Evolutionary conservation across 495 filamentous ascomycete species (phyloP).

Genomic region (Delitschia confertaspora): DNA sequence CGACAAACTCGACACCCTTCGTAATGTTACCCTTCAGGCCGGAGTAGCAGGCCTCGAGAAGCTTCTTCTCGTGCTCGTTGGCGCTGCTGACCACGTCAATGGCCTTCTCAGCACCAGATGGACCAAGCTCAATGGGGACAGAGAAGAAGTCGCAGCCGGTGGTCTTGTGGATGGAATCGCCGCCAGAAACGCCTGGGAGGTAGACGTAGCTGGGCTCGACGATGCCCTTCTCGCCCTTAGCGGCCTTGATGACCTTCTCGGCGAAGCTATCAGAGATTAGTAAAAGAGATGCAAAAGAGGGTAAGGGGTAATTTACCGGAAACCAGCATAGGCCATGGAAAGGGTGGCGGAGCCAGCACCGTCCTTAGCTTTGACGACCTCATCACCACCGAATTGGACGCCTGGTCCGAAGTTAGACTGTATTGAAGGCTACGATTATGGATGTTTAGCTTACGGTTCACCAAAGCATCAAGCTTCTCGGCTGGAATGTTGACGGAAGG

Average conservation of each 20-base stretch:
- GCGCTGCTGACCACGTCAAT: constrained; percentile 64
- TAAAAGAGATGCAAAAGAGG: constrained; percentile 23
- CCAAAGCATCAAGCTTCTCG: constrained; percentile 76
- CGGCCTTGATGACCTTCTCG: constrained; percentile 83
- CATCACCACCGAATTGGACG: constrained; percentile 96
- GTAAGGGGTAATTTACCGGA: constrained; percentile 49
- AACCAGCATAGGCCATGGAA: constrained; percentile 96
- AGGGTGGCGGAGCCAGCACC: constrained; percentile 91
- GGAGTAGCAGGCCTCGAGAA: constrained; percentile 62
- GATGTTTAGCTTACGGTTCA: constrained; percentile 57
- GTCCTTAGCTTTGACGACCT: constrained; percentile 97
- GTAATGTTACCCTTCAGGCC: constrained; percentile 85
- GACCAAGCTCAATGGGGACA: constrained; percentile 83
- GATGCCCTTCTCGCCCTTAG: constrained; percentile 79
- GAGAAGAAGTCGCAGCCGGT: constrained; percentile 92
- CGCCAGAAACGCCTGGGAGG: constrained; percentile 79
- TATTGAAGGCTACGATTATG: background rate
- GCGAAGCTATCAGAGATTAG: constrained; percentile 58
- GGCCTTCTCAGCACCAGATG: constrained; percentile 72
- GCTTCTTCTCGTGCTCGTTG: constrained; percentile 74
- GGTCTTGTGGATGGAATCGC: constrained; percentile 70
- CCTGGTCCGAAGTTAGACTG: constrained; percentile 37
- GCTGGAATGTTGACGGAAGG: constrained; percentile 70
- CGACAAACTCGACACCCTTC: constrained; percentile 83
- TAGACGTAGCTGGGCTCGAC: constrained; percentile 93